Percentiles rank a stretch among this genome's conserved stretches.
Conservation (phyloP, 139 green algal genomes). For the Trebouxia sp. region DNA sequence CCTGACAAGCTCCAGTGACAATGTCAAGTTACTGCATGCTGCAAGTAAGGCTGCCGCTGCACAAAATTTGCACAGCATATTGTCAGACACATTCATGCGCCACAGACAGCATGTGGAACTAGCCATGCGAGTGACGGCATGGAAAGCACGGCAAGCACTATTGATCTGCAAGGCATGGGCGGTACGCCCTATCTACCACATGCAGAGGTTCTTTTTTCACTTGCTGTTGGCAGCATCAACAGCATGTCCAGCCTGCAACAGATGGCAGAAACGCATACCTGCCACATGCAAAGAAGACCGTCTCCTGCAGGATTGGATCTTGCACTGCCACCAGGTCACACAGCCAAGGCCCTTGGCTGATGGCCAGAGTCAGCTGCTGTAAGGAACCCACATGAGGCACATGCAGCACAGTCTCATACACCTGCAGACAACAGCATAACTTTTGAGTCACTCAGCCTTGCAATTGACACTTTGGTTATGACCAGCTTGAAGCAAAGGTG, state of each 20-base stretch:
- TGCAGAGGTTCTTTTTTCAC: too few relatives aligned
- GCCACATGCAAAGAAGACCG: constrained; percentile 19
- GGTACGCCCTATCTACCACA: too few relatives aligned
- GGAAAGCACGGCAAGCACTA: background rate
- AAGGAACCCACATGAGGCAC: background rate
- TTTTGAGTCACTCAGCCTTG: too few relatives aligned
- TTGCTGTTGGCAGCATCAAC: background rate
- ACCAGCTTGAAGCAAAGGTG: too few relatives aligned
- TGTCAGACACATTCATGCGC: too few relatives aligned
- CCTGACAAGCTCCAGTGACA: background rate
- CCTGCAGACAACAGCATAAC: background rate
- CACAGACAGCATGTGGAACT: too few relatives aligned
- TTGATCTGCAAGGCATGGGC: too few relatives aligned
- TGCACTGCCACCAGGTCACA: constrained; percentile 45
- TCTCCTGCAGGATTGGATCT: background rate
- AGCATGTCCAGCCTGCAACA: too few relatives aligned
- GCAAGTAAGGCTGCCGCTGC: too few relatives aligned
- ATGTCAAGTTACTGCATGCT: background rate
- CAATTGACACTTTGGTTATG: too few relatives aligned
- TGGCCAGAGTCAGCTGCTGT: background rate
- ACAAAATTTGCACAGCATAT: too few relatives aligned
- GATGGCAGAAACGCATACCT: too few relatives aligned
- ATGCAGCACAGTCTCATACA: background rate
- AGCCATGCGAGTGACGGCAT: background rate
- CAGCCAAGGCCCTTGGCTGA: background rate